These are phyloP conservation scores for Miamiensis avidus DNA, from an alignment of 169 alveolate species.

Conservation along the genomic window DNA sequence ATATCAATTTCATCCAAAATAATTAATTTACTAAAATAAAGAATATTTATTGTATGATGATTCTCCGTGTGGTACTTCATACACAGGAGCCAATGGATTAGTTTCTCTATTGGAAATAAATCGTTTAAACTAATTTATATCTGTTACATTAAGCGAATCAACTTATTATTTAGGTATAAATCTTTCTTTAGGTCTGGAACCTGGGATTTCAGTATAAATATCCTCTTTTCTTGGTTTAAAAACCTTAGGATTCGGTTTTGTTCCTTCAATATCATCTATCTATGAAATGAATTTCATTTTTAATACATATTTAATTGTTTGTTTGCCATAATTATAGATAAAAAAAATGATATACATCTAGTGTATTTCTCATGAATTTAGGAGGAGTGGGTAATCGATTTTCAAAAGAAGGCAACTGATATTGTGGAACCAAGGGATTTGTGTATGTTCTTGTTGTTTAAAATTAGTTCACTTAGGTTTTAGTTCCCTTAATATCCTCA, in stretches of 20 bases:
- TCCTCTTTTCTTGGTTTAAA: conserved; percentile 16
- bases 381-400: conserved; percentile 20
- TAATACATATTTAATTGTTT: neutral
- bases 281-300: neutral
- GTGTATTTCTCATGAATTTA: conserved; percentile 7
- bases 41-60: neutral
- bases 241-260: conserved; percentile 17
- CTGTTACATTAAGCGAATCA: conserved; percentile 5
- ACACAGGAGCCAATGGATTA: conserved; percentile 7
- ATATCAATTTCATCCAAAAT: neutral
- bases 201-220: conserved; percentile 19
- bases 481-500: conserved; percentile 12
- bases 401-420: conserved; percentile 7
- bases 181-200: conserved; percentile 14
- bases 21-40: neutral
- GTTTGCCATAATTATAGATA: neutral
- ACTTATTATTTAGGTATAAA: conserved; percentile 8
- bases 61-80: neutral
- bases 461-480: conserved; percentile 16
- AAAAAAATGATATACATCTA: neutral
- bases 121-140: conserved; percentile 1
- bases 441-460: conserved; percentile 7
- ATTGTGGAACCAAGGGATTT: conserved; percentile 7
- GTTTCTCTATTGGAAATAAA: conserved; percentile 6
- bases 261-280: conserved; percentile 16